phyloP scores from a whole-genome alignment of 257 asterid genomes.

The Rehmannia glutinosa region DNA sequence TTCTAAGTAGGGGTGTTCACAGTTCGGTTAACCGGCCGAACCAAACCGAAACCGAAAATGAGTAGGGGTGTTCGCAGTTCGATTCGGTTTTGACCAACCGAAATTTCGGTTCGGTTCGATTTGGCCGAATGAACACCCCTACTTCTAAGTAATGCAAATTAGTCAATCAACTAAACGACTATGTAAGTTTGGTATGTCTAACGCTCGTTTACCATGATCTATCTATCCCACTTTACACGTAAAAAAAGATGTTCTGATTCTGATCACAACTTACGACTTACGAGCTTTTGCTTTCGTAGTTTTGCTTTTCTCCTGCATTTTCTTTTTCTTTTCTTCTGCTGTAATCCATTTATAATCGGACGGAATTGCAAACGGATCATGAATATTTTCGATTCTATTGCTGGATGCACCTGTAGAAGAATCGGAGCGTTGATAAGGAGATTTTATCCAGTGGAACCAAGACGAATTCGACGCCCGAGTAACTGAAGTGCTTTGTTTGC shows the following conservation, averaged over 20 bases:
- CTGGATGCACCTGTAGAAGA: constrained; percentile 35
- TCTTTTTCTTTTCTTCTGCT: constrained; percentile 59
- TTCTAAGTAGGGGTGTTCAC: no score
- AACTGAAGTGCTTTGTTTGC: constrained; percentile 34
- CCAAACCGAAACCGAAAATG: no score
- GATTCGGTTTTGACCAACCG: no score
- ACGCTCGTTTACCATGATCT: neutral
- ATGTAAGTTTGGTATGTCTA: neutral
- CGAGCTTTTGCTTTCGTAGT: constrained; percentile 43
- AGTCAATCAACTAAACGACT: neutral
- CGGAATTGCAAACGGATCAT: constrained; percentile 61
- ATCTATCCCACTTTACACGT: neutral
- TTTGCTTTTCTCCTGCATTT: constrained; percentile 51
- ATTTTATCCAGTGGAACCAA: constrained; percentile 70
- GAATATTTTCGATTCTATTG: constrained; percentile 38
- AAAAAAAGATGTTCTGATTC: neutral
- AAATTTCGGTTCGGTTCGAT: no score
- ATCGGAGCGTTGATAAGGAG: constrained; percentile 42
- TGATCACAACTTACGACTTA: constrained; percentile 19
- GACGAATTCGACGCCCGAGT: constrained; percentile 43
- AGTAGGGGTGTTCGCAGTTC: no score
- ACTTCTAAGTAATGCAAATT: neutral
- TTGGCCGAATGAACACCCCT: no score
- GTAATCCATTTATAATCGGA: constrained; percentile 55
- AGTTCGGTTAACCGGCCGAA: no score